phyloP scores from a whole-genome alignment of 768 basidiomycete species.

The Tulasnella calospora region DNA sequence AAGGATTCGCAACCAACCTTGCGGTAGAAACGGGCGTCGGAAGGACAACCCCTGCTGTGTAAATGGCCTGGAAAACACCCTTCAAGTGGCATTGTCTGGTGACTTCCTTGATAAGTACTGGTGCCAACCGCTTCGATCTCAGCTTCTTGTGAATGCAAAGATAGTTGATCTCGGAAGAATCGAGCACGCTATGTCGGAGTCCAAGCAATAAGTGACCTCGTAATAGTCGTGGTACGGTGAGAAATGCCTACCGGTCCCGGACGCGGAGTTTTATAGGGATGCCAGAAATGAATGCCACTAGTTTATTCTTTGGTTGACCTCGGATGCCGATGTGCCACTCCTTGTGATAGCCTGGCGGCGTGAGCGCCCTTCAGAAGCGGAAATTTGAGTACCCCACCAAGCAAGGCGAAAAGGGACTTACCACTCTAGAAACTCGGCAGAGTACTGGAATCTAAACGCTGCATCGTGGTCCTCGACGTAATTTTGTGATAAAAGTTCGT shows the following conservation, averaged over 20 bases:
- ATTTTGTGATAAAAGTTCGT: slow-evolving; percentile 83
- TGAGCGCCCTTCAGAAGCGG: slow-evolving; percentile 68
- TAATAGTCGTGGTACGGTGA: too few relatives aligned
- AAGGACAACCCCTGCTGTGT: slow-evolving; percentile 88
- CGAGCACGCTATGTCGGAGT: slow-evolving; percentile 49
- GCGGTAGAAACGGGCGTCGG: slow-evolving; percentile 90
- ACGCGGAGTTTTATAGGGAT: slow-evolving; percentile 84
- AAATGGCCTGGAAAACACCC: slow-evolving; percentile 94
- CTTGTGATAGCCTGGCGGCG: slow-evolving; percentile 84
- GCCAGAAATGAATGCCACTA: slow-evolving; percentile 95
- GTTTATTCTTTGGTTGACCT: slow-evolving; percentile 81
- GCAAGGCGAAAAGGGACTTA: slow-evolving; percentile 32
- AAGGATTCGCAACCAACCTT: slow-evolving; percentile 44
- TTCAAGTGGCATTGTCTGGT: slow-evolving; percentile 86
- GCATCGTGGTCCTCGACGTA: slow-evolving; percentile 97
- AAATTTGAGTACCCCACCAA: not conserved
- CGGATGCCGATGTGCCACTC: slow-evolving; percentile 98
- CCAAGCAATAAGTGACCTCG: not conserved
- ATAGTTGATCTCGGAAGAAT: slow-evolving; percentile 89
- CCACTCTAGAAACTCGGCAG: slow-evolving; percentile 91
- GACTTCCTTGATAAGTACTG: slow-evolving; percentile 95
- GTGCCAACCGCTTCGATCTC: slow-evolving; percentile 88
- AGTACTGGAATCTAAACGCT: slow-evolving; percentile 94
- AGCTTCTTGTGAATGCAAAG: slow-evolving; percentile 97
- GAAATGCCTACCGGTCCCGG: slow-evolving; percentile 60